A percentile compares a stretch with the other conserved stretches of the same genome.
Evolutionary conservation across 2,329 filamentous ascomycete species (phyloP).

Genomic region (Biscogniauxia sp.): DNA sequence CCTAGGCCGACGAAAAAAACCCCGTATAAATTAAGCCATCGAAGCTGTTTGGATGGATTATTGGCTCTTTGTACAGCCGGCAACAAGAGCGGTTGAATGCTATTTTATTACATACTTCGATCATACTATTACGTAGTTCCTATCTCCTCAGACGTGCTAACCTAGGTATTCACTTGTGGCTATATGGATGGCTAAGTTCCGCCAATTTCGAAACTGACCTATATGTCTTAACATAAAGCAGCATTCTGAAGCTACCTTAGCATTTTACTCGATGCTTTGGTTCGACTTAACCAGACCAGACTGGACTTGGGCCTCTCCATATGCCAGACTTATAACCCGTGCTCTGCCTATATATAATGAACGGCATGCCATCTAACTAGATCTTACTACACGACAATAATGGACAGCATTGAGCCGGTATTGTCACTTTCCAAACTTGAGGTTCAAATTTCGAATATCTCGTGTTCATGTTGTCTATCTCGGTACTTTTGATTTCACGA

Average conservation of each 20-base stretch:
- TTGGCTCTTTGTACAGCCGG: no score
- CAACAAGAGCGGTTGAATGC: neutral
- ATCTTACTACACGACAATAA: neutral
- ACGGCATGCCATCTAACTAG: neutral
- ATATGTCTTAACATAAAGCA: no score
- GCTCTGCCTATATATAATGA: no score
- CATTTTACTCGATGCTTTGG: no score
- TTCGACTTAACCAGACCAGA: no score
- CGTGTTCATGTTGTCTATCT: neutral
- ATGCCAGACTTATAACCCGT: no score
- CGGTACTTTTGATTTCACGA: neutral
- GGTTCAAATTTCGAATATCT: neutral
- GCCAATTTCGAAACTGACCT: neutral
- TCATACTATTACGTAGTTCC: neutral
- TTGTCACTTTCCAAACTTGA: neutral
- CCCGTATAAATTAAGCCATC: no score
- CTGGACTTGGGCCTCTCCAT: no score
- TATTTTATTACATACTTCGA: neutral
- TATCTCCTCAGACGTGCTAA: neutral
- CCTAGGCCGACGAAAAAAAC: no score
- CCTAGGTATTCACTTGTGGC: neutral
- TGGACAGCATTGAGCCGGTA: neutral
- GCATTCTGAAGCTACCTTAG: no score
- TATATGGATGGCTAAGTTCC: neutral
- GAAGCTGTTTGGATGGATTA: no score